phyloP scores from a whole-genome alignment of 73 alveolate genomes.

The Symbiodinium pilosum region DNA sequence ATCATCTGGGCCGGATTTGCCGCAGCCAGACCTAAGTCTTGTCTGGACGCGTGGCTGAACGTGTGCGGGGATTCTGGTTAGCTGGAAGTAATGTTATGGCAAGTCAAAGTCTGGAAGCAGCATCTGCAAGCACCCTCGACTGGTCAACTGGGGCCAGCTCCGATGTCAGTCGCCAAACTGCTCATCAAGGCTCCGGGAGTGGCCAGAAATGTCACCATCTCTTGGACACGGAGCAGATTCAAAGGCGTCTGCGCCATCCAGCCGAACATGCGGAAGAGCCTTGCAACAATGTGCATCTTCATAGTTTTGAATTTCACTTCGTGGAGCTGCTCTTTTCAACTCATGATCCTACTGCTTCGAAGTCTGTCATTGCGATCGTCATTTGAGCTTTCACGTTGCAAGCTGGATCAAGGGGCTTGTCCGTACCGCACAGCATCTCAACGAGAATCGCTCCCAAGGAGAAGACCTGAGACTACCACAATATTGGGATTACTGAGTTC shows the following conservation, averaged over 20 bases:
- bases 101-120: background rate
- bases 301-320: background rate
- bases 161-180: conserved; percentile 54
- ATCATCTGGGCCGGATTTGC: conserved; percentile 10
- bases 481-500: no score
- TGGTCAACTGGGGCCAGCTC: background rate
- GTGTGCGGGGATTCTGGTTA: background rate
- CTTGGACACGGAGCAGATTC: conserved; percentile 63
- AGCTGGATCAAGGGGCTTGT: conserved; percentile 20
- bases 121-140: no score
- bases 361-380: no score
- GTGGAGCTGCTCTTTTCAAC: background rate
- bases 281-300: background rate
- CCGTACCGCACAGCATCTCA: conserved; percentile 87
- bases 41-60: background rate
- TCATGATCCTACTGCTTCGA: background rate
- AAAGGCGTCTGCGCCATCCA: conserved; percentile 82
- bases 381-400: background rate
- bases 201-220: conserved; percentile 62
- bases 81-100: background rate
- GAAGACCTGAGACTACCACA: conserved; percentile 18
- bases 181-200: conserved; percentile 55
- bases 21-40: background rate
- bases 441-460: conserved; percentile 51
- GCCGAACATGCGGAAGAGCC: conserved; percentile 93